Evolutionary conservation across 164 flowering plant genomes (phyloP).

Genomic region (Vitis rupestris): DNA sequence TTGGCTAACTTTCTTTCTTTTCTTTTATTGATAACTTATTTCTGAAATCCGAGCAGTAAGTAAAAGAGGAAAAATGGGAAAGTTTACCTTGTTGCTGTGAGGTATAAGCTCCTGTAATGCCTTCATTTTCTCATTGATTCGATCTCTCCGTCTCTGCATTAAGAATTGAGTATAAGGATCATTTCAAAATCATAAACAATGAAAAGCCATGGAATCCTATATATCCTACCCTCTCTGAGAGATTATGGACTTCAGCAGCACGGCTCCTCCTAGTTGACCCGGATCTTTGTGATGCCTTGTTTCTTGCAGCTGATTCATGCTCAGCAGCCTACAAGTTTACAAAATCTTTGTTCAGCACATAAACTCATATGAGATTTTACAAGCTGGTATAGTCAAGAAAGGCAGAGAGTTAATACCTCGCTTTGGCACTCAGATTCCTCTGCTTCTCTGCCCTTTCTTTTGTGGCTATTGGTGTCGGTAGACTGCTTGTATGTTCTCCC

Average conservation of each 20-base stretch:
- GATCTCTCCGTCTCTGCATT: conserved; percentile 37
- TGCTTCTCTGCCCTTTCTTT: conserved; percentile 43
- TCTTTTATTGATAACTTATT: too few species aligned
- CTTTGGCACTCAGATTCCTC: conserved; percentile 34
- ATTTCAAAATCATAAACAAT: neutral
- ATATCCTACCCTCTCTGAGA: conserved; percentile 36
- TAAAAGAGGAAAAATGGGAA: neutral
- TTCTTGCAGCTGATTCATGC: conserved; percentile 26
- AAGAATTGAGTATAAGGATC: neutral
- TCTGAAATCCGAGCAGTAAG: neutral
- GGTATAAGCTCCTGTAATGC: conserved; percentile 49
- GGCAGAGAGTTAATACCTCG: conserved; percentile 17
- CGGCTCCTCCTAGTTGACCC: conserved; percentile 26
- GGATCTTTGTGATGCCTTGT: conserved; percentile 23
- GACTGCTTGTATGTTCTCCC: conserved; percentile 37
- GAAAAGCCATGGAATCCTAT: neutral
- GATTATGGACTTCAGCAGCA: conserved; percentile 46
- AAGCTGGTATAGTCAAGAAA: neutral
- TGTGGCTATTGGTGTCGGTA: conserved; percentile 28
- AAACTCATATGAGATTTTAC: neutral
- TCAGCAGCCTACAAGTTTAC: conserved; percentile 23
- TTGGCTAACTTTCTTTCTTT: too few species aligned
- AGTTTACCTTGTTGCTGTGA: conserved; percentile 35
- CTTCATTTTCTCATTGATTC: conserved; percentile 46
- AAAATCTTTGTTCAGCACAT: neutral